Base-by-base conservation (phyloP, 768 basidiomycete genomes). In the Podaxis sp. region DNA sequence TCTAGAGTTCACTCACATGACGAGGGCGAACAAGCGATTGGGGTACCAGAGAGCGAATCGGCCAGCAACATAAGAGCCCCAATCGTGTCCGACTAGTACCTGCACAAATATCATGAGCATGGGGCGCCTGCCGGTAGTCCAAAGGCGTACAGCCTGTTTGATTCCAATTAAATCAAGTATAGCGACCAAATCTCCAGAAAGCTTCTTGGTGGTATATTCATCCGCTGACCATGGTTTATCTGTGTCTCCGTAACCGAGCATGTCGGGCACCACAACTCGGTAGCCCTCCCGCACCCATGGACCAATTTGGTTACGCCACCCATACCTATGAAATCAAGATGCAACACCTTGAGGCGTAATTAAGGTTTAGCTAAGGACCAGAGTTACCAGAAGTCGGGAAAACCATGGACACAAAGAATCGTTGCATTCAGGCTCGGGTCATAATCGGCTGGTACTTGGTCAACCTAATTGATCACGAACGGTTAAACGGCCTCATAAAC, bases 71-170 rank as follows among this genome's bases (percentile, higher is more conserved):
- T 77, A 83, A 2, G 88, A 76, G 4, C 92, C 92, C 91, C 91
- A 93, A 68, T 94, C 92, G 67, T 93, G 92, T 0, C 90, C 92
- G 62, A 92, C 78, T 60, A 92, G 74, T 11, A 90, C 79, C 88
- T 82, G 58, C 8, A 20, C 10, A 49, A 38, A 58, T 17, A 56
- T 44, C 24, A 52, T 57, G 50, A 55, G 50, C 36, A 7, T 38
- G n/a, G 41, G 11, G 56, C 20, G 41, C 15, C 38, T 33, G 54
- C 64, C 11, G 50, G 2, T 57, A 3, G 33, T 53, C 12, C 44
- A 41, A 46, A 30, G 1, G 78, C 86, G 64, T 67, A 90, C 88
- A 37, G 84, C 86, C 69, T 80, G 79, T 40, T 71, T 65, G 4
- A 89, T 72, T 12, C 69, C 80, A 26, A 90, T 71, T 20, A 79